These are phyloP conservation scores for Cichorium intybus DNA, from an alignment of 140 eudicot genomes.

Conservation along the genomic window DNA sequence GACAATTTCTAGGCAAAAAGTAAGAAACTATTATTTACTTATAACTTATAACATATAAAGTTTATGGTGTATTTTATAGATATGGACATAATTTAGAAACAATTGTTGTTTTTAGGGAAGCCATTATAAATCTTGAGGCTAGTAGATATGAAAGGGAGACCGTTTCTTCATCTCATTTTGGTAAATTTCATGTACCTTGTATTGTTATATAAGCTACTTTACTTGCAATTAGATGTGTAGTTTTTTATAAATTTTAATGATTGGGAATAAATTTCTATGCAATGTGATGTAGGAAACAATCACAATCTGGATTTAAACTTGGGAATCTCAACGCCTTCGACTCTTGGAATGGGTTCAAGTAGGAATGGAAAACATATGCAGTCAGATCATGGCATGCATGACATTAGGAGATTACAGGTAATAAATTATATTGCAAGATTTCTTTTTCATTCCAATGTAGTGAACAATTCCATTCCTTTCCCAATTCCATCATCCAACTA, in stretches of 20 bases:
- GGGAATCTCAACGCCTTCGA: conserved; percentile 54
- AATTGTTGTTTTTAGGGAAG: too few species aligned
- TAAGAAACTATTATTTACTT: conserved; percentile 31
- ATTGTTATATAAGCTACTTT: background rate
- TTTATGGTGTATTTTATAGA: too few species aligned
- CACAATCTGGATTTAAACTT: conserved; percentile 66
- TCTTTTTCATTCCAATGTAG: background rate
- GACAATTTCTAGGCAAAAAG: conserved; percentile 73
- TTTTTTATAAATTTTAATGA: background rate
- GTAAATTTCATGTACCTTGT: conserved; percentile 20
- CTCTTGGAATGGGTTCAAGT: conserved; percentile 25
- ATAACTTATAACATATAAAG: too few species aligned
- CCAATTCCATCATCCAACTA: background rate
- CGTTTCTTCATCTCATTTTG: conserved; percentile 28
- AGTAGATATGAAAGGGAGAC: conserved; percentile 37
- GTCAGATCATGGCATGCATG: conserved; percentile 28
- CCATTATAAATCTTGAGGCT: conserved; percentile 55
- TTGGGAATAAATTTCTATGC: conserved; percentile 1
- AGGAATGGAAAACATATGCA: conserved; percentile 27
- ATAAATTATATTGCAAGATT: background rate
- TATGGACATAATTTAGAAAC: too few species aligned
- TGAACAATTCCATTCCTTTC: background rate
- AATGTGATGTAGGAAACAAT: conserved; percentile 36
- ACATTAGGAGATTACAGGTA: conserved; percentile 43
- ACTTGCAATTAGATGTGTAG: background rate